These are phyloP conservation scores for Chamaecyparis obtusa DNA, from an alignment of 75 land plant species.

Conservation along the genomic window DNA sequence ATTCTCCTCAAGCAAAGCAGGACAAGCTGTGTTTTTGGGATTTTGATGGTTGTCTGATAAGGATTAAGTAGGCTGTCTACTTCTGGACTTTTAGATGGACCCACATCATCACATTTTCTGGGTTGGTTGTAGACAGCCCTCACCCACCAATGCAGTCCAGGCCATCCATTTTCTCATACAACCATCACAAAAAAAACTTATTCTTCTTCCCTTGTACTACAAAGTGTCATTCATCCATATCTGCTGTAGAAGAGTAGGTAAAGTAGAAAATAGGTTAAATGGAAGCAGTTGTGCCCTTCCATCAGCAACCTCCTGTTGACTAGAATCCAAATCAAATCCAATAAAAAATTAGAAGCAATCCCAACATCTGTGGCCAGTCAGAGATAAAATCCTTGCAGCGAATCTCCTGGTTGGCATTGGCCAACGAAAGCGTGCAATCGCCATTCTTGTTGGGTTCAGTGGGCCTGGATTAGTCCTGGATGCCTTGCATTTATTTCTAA, in stretches of 20 bases:
- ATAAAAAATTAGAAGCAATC: not conserved
- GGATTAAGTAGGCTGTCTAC: not conserved
- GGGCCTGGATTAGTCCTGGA: not conserved
- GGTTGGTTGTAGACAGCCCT: not conserved
- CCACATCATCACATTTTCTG: not conserved
- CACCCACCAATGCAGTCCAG: not conserved
- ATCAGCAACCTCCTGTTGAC: not conserved
- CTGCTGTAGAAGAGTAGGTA: not conserved
- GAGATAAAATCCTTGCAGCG: not conserved
- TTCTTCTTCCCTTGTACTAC: not conserved
- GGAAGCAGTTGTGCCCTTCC: not conserved
- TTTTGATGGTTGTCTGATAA: not conserved
- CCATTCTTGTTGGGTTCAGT: not conserved
- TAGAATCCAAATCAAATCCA: not conserved
- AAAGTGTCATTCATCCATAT: not conserved
- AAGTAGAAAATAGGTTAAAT: not conserved
- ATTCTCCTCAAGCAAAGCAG: not conserved
- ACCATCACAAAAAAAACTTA: not conserved
- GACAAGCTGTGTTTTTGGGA: not conserved
- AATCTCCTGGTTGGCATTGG: constrained; percentile 17
- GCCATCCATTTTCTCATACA: not conserved
- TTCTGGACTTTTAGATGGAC: not conserved
- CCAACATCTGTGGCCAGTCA: constrained; percentile 1
- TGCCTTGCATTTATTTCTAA: not conserved
- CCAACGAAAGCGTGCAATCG: not conserved